Conservation (phyloP, 2,329 filamentous ascomycete species). For the Diaporthe sp. region DNA sequence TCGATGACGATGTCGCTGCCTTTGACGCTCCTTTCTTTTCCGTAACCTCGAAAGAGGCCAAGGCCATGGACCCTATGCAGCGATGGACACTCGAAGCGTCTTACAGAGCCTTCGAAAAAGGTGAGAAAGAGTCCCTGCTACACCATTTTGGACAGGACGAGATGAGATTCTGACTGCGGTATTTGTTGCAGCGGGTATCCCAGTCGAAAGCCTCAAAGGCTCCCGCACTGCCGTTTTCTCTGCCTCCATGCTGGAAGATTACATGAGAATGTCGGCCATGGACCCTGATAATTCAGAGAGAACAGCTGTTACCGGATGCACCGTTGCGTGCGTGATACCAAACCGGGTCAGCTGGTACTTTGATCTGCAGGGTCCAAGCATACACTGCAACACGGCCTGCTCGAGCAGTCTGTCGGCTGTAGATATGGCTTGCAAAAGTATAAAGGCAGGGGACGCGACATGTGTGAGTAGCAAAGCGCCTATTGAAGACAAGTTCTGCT, state of each 20-base stretch:
- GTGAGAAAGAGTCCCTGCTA: slow-evolving; percentile 42
- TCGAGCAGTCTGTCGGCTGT: slow-evolving; percentile 44
- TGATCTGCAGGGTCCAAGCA: slow-evolving; percentile 53
- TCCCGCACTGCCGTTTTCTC: slow-evolving; percentile 53
- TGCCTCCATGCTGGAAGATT: slow-evolving; percentile 56
- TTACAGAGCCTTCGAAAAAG: slow-evolving; percentile 55
- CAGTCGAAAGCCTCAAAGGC: slow-evolving; percentile 48
- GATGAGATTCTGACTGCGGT: slow-evolving; percentile 21
- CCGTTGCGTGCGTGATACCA: slow-evolving; percentile 43
- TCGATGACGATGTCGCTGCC: slow-evolving; percentile 50
- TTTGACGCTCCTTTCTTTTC: slow-evolving; percentile 59
- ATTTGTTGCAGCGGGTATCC: slow-evolving; percentile 50
- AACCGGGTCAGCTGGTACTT: slow-evolving; percentile 60
- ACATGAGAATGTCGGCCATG: slow-evolving; percentile 48
- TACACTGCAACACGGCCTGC: slow-evolving; percentile 56
- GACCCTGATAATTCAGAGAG: slow-evolving; percentile 53
- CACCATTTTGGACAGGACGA: neutral
- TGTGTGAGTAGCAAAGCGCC: neutral
- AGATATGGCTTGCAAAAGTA: slow-evolving; percentile 33
- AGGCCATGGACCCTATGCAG: slow-evolving; percentile 56
- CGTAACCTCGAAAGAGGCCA: slow-evolving; percentile 51
- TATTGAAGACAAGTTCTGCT: no score
- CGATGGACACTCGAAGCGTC: slow-evolving; percentile 52
- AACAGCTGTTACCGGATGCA: slow-evolving; percentile 51
- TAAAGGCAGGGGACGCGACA: slow-evolving; percentile 2